Evolutionary conservation across 352 stramenopile genomes (phyloP).

Genomic region (Pythium myriotylum): DNA sequence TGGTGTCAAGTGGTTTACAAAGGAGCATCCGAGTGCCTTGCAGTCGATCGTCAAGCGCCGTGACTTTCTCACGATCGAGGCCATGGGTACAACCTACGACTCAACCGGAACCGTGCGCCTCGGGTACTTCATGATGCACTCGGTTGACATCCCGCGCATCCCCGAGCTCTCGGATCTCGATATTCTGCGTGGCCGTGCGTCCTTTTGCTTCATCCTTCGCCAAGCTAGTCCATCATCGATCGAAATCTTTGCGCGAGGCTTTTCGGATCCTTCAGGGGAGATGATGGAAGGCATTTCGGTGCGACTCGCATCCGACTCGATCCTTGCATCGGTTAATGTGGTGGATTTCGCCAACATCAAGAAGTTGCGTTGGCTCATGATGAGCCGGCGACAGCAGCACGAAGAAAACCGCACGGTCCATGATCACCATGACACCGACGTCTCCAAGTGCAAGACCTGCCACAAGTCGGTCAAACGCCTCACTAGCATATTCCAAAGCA

Average conservation of each 20-base stretch:
- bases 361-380: conserved; percentile 67
- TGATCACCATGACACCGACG: conserved; percentile 1
- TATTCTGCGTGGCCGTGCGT: conserved; percentile 41
- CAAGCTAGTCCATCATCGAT: conserved; percentile 29
- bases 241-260: conserved; percentile 56
- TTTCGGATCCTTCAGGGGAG: conserved; percentile 37
- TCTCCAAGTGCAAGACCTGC: conserved; percentile 32
- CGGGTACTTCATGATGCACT: conserved; percentile 63
- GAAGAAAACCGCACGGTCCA: conserved; percentile 4
- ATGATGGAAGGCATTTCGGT: conserved; percentile 37
- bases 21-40: conserved; percentile 27
- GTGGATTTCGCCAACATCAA: conserved; percentile 66
- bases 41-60: conserved; percentile 42
- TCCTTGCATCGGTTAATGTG: conserved; percentile 42
- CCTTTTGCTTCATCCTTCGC: conserved; percentile 47
- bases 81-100: conserved; percentile 47
- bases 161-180: conserved; percentile 34
- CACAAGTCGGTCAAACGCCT: conserved; percentile 31
- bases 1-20: conserved; percentile 48
- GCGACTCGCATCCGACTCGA: conserved; percentile 37
- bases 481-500: conserved; percentile 27
- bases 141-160: conserved; percentile 37
- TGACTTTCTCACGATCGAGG: conserved; percentile 53
- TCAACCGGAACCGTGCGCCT: conserved; percentile 35
- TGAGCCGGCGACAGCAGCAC: conserved; percentile 27